phyloP scores from a whole-genome alignment of 1,284 basidiomycete species.

The Earliella scabrosa region DNA sequence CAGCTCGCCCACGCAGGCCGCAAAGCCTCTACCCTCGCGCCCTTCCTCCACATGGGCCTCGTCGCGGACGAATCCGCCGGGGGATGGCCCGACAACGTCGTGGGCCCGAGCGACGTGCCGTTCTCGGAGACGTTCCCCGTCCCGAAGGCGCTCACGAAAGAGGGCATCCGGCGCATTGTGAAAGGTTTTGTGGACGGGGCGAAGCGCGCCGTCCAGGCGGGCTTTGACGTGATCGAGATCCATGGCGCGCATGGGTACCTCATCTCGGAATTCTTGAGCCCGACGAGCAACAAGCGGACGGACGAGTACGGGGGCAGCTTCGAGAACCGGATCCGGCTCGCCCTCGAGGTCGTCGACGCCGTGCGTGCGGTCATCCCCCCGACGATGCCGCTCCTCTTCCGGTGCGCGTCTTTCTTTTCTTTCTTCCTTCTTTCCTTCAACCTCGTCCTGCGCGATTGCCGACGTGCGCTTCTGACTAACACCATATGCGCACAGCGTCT shows the following conservation, averaged over 20 bases:
- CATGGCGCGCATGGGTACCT: slow-evolving; percentile 46
- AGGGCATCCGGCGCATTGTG: slow-evolving; percentile 62
- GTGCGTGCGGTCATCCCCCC: slow-evolving; percentile 53
- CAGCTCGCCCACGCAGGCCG: slow-evolving; percentile 81
- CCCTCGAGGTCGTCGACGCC: slow-evolving; percentile 51
- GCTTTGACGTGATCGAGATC: slow-evolving; percentile 44
- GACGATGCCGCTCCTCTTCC: slow-evolving; percentile 69
- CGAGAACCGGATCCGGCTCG: slow-evolving; percentile 55
- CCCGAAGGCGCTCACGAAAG: slow-evolving; percentile 58
- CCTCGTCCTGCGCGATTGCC: too few species aligned
- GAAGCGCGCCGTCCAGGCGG: slow-evolving; percentile 55
- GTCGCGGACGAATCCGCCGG: slow-evolving; percentile 45
- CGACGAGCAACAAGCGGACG: slow-evolving; percentile 55
- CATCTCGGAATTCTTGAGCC: slow-evolving; percentile 51
- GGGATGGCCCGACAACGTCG: slow-evolving; percentile 67
- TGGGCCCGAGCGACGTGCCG: slow-evolving; percentile 56
- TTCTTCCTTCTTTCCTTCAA: too few species aligned
- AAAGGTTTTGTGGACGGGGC: slow-evolving; percentile 64
- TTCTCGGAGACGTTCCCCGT: slow-evolving; percentile 50
- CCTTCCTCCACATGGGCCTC: slow-evolving; percentile 64
- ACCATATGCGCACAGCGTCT: slow-evolving; percentile 39
- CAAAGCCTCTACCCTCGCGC: slow-evolving; percentile 67
- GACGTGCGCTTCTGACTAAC: too few species aligned
- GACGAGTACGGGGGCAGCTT: slow-evolving; percentile 63
- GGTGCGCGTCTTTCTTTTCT: slow-evolving; percentile 49